phyloP scores from a whole-genome alignment of 2,329 filamentous ascomycete species.

The Lithohypha guttulata region DNA sequence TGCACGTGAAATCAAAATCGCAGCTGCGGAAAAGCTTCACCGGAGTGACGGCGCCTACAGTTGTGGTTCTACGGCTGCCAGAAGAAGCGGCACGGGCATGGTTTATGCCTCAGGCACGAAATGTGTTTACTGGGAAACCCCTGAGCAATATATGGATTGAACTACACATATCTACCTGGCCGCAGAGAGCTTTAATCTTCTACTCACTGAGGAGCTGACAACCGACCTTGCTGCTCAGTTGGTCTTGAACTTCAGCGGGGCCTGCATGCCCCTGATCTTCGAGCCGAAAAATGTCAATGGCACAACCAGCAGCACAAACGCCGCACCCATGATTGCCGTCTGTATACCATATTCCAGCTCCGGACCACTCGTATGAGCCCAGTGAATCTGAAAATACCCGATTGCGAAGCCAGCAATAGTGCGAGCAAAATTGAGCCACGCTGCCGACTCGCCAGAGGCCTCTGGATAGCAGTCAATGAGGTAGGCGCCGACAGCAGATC shows the following conservation, averaged over 20 bases:
- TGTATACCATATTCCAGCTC: slow-evolving; percentile 37
- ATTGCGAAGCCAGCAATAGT: slow-evolving; percentile 38
- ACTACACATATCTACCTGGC: no score
- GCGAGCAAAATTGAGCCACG: slow-evolving; percentile 41
- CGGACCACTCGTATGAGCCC: slow-evolving; percentile 36
- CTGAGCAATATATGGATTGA: no score
- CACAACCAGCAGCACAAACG: slow-evolving; percentile 27
- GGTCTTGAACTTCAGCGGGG: slow-evolving; percentile 25
- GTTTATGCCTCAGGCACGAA: no score
- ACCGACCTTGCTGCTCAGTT: slow-evolving; percentile 1
- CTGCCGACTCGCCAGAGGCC: slow-evolving; percentile 40
- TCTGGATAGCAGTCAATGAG: slow-evolving; percentile 44
- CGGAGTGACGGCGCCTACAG: no score
- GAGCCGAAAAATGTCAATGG: slow-evolving; percentile 28
- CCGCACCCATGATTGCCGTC: slow-evolving; percentile 30
- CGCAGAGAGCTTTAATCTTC: no score
- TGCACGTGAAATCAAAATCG: no score
- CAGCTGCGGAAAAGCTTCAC: no score
- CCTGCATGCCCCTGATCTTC: slow-evolving; percentile 27
- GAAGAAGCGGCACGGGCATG: no score
- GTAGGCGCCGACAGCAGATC: slow-evolving; percentile 42
- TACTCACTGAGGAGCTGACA: not conserved
- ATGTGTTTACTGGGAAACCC: no score
- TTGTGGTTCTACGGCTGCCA: no score
- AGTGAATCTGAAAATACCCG: slow-evolving; percentile 37